Conservation (phyloP, 257 asterid genomes). For the Mentha longifolia region DNA sequence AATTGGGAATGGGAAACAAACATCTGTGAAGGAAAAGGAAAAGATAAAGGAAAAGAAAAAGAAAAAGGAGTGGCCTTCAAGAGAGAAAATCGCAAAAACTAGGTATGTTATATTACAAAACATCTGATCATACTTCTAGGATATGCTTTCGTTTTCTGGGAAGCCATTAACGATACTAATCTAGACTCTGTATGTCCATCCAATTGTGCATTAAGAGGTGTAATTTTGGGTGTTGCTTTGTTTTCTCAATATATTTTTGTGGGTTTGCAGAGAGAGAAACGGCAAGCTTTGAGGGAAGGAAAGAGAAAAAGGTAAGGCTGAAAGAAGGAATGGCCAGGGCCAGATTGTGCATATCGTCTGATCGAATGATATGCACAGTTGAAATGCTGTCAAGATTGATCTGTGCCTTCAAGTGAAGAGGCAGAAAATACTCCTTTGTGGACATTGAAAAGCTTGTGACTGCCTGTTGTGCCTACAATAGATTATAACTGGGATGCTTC, state of each 20-base stretch:
- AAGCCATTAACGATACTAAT: slow-evolving; percentile 11
- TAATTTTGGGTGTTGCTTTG: neutral
- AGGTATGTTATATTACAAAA: slow-evolving; percentile 43
- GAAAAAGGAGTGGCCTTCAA: slow-evolving; percentile 48
- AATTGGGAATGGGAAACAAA: slow-evolving; percentile 31
- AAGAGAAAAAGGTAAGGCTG: slow-evolving; percentile 45
- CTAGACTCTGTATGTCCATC: too few relatives aligned
- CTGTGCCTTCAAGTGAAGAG: neutral
- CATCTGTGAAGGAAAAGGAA: slow-evolving; percentile 38
- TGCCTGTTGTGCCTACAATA: neutral
- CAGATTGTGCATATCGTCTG: neutral
- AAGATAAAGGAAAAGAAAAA: slow-evolving; percentile 42
- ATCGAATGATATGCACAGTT: neutral
- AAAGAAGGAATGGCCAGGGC: slow-evolving; percentile 19
- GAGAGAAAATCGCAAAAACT: slow-evolving; percentile 59
- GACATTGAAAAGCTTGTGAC: neutral
- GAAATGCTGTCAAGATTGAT: neutral
- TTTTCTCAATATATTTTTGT: slow-evolving; percentile 9
- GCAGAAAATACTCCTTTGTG: slow-evolving; percentile 17
- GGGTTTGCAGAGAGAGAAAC: slow-evolving; percentile 67
- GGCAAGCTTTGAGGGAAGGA: slow-evolving; percentile 58
- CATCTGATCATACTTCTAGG: neutral
- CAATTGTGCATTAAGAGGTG: neutral
- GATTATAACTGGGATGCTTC: neutral
- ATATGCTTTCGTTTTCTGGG: neutral